A percentile compares a stretch with the other conserved stretches of the same genome.
phyloP scores from a whole-genome alignment of 208 protist species.

The Trypanosomatidae sp. region DNA sequence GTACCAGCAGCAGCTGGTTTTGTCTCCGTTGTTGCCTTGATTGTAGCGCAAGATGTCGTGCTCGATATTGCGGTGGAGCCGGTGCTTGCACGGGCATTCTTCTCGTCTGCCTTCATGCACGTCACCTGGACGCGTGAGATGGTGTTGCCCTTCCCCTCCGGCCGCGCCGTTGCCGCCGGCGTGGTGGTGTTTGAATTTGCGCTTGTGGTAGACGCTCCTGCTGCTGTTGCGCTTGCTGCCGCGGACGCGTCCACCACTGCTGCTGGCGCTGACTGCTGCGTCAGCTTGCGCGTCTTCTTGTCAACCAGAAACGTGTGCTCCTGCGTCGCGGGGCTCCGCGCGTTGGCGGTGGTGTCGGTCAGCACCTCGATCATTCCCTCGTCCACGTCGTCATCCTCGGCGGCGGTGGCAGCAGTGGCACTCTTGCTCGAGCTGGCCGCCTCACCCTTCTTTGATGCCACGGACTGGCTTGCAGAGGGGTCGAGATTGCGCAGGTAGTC shows the following conservation, averaged over 20 bases:
- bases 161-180: too few species aligned
- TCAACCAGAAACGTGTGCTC: constrained; percentile 29
- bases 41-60: too few species aligned
- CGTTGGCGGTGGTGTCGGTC: constrained; percentile 26
- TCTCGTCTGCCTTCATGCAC: constrained; percentile 7
- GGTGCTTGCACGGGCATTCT: too few species aligned
- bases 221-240: not conserved
- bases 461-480: too few species aligned
- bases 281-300: constrained; percentile 21
- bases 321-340: constrained; percentile 2
- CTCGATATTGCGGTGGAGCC: too few species aligned
- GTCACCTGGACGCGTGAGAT: constrained; percentile 27
- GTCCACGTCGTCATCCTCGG: constrained; percentile 25
- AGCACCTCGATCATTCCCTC: constrained; percentile 27
- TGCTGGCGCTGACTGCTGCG: too few species aligned
- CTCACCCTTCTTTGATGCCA: too few species aligned
- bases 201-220: not conserved
- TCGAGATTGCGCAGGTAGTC: constrained; percentile 30
- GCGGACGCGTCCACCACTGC: too few species aligned
- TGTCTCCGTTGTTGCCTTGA: too few species aligned
- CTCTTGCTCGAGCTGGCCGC: not conserved
- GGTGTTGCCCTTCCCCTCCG: too few species aligned
- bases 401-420: not conserved
- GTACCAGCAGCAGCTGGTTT: too few species aligned
- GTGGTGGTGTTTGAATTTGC: too few species aligned